Evolutionary conservation across 2,329 filamentous ascomycete genomes (phyloP), one percentile per base, ranked within the genome.

Genomic region (Aspergillus flavus): DNA sequence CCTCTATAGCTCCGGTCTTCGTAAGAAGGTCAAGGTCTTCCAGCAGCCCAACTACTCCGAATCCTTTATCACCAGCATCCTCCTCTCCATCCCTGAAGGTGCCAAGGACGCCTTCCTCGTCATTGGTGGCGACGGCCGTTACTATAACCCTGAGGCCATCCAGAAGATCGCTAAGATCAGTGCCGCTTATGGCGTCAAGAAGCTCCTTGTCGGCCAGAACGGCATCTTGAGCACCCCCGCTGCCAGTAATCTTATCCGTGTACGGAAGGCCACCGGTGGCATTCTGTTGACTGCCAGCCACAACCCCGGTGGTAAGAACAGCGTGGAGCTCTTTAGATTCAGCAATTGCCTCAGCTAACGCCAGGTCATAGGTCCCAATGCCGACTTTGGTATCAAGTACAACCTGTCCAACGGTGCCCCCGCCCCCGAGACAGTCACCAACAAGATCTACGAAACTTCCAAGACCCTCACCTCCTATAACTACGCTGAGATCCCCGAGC

Each of bases 361-460:
- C 28, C 32, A 36, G 50, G 30, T 30, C 32, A 1, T 71, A 96
- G 93, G 94, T 58, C 95, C 95, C 66, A 91, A 88, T 72, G 91
- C 95, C 78, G 95, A 99, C 82, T 99, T 99, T 74, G 95, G 95
- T 72, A 99, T 99, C 89, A 99, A 99, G 85, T 99, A 99, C 87
- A 99, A 99, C 86, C 86, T 99, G 64, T 85, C 93, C 79, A 98
- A 99, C 76, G 95, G 95, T 73, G 95, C 94, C 61, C 95, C 95
- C 50, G 95, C 95, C 61, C 95, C 95, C 63, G 95, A 99, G 81
- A 90, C 91, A 60, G 92, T 99, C 69, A 99, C 95, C 71, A 96
- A 99, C 88, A 97, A 96, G 84, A 98, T 99, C 79, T 98, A 87
- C 83, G 92, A 94, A 73, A 88, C 89, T 65, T 94, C 94, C 72